Base-by-base conservation (phyloP, 2,329 filamentous ascomycete species). In the Metarhizium rileyi region DNA sequence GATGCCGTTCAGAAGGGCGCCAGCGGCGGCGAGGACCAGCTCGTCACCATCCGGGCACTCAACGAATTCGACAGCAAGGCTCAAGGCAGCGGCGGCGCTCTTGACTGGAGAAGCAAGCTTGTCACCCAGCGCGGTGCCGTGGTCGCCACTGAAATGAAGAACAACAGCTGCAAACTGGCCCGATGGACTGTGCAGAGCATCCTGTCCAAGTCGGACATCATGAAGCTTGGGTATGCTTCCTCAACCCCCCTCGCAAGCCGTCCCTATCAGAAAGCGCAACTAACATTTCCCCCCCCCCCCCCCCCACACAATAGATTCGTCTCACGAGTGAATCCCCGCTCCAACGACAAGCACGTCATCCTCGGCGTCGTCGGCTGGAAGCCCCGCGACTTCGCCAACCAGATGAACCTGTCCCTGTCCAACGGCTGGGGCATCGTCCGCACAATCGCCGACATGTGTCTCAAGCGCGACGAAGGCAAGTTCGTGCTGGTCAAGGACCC, bases 1-100 rank as follows among this genome's bases (percentile, higher is more conserved):
- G 93, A 98, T 64, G 91, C 93, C 20, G 86, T 96, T 27, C 82
- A 95, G 71, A 96, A 95, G 84, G 95, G 95, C 76, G 85, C 84
- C 64, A 88, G 90, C 69, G 89, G 78, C 63, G 89, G 90, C 64
- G 89, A 95, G 61, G 89, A 97, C 70, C 90, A 96, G 70, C 85
- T 84, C 72, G 68, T 98, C 62, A 87, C 87, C 36, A 83, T 98
- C 72, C 94, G 96, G 76, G 93, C 93, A 4, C 83, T 98, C 59
- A 98, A 98, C 76, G 93, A 98, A 75, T 98, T 97, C 66, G 93
- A 98, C 75, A 90, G 83, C 81, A 96, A 95, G 77, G 93, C 93
- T 23, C 90, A 94, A 67, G 93, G 93, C 60, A 88, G 87, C 58
- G 93, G 93, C 59, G 90, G 91, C 56, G 93, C 93, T 49, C 79